Base-by-base conservation (phyloP, 768 basidiomycete genomes). In the Suillus luteus region DNA sequence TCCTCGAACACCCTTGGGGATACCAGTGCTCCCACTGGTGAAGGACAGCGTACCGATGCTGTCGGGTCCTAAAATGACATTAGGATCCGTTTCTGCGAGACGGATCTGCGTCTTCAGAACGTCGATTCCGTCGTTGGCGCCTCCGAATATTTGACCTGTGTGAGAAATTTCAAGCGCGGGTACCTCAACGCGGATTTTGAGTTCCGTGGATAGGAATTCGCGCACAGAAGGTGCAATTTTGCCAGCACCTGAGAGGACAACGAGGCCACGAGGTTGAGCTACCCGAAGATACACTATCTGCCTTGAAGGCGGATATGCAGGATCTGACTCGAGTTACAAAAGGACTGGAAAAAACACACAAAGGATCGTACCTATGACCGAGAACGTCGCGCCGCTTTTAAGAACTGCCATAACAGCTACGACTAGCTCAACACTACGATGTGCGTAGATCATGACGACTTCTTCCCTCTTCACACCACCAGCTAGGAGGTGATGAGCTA, bases 361-460 rank as follows among this genome's bases (percentile, higher is more conserved):
- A 46, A 57, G 17, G 48, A 63, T 55, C 88, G 66, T 55, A 96
- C 95, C 96, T 54, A 99, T 96, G 65, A 99, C 97, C 54, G 93
- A 96, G 79, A 99, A 98, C 4, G 93, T 95, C 1, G 93, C 96
- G 33, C 97, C 97, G 3, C 92, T 93, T 78, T 98, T 98, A 66
- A 99, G 83, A 41, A 96, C 88, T 27, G 93, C 97, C 90, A 99
- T 93, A 9, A 99, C 95, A 6, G 96, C 96, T 3, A 99, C 92
- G 2, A 97, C 93, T 60, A 99, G 88, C 75, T 99, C 96, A 55
- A 98, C 95, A 68, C 93, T 94, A 40, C 97, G 86, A 71, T 97
- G 89, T 2, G 96, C 96, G 72, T 99, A 99, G 22, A 99, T 91
- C 90, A 96, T 98, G 60, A 99, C 95, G 22, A 99, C 95, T 67